A percentile compares a stretch with the other conserved stretches of the same genome.
Conservation (phyloP, 768 basidiomycete species). For the Bullera alba region DNA sequence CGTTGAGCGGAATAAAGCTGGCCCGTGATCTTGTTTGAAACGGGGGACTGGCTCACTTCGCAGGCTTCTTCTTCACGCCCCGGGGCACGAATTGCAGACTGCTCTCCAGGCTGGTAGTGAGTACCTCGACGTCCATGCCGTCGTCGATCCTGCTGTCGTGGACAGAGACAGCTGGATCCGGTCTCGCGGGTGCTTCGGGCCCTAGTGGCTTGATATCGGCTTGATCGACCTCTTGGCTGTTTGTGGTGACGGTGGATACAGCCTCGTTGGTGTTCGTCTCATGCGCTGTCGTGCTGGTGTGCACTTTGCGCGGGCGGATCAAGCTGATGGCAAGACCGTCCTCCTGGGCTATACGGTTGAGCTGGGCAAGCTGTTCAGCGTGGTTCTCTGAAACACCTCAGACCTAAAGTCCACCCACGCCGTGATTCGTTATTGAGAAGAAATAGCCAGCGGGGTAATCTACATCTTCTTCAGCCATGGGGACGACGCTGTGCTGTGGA, state of each 20-base stretch:
- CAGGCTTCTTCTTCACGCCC: conserved; percentile 21
- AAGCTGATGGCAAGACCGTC: conserved; percentile 30
- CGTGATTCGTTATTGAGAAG: conserved; percentile 85
- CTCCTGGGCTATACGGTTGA: conserved; percentile 28
- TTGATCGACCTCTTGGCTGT: not conserved
- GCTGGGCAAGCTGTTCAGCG: conserved; percentile 2
- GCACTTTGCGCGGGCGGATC: conserved; percentile 23
- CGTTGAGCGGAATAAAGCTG: too few species aligned
- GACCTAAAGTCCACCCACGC: conserved; percentile 42
- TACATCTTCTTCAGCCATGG: conserved; percentile 6
- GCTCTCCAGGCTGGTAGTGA: conserved; percentile 14
- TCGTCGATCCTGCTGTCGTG: too few species aligned
- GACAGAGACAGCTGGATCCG: not conserved
- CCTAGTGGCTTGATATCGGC: not conserved
- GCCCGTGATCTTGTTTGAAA: too few species aligned
- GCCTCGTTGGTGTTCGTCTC: too few species aligned
- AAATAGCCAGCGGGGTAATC: conserved; percentile 83
- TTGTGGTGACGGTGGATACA: not conserved
- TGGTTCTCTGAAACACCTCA: not conserved
- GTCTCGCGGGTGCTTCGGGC: not conserved
- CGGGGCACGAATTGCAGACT: conserved; percentile 31
- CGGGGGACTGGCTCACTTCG: too few species aligned
- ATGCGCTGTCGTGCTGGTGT: too few species aligned
- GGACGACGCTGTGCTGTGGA: not conserved
- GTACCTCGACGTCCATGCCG: conserved; percentile 32